Percentiles rank a stretch among this genome's conserved stretches.
Evolutionary conservation across 495 filamentous ascomycete genomes (phyloP).

Genomic region (Lasiosphaeriaceae sp.): DNA sequence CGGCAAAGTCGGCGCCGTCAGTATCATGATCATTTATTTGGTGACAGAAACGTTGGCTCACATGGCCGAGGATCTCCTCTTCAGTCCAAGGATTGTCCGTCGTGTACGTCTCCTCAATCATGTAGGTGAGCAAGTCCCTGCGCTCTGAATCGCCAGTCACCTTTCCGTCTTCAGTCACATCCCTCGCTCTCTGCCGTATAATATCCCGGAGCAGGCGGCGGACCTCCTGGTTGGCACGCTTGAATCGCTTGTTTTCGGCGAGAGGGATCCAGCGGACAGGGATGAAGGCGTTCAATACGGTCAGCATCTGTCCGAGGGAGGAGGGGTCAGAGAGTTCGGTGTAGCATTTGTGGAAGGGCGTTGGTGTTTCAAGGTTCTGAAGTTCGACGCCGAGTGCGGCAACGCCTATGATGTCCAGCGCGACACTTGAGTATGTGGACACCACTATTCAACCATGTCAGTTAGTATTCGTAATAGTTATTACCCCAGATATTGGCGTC

Average conservation of each 20-base stretch:
- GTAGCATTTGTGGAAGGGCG: conserved; percentile 16
- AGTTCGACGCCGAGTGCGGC: conserved; percentile 68
- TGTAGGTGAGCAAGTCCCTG: conserved; percentile 19
- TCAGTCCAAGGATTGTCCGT: conserved; percentile 6
- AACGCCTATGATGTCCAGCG: conserved; percentile 68
- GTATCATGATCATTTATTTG: no score
- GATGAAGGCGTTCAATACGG: conserved; percentile 18
- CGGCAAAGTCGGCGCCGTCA: no score
- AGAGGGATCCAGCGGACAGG: conserved; percentile 27
- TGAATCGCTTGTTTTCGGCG: conserved; percentile 19
- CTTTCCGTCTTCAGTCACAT: conserved; percentile 1
- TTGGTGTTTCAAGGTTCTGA: conserved; percentile 36
- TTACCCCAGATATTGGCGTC: no score
- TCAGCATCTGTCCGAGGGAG: conserved; percentile 20
- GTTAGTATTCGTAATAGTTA: no score
- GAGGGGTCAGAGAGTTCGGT: conserved; percentile 21
- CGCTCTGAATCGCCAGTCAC: not conserved
- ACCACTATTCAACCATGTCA: conserved; percentile 4
- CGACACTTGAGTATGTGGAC: conserved; percentile 23
- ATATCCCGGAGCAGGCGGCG: conserved; percentile 33
- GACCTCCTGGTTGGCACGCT: conserved; percentile 21
- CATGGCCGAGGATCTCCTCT: conserved; percentile 6
- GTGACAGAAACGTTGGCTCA: no score
- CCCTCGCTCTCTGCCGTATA: conserved; percentile 41
- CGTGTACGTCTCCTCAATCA: conserved; percentile 15